phyloP scores from a whole-genome alignment of 139 green algal genomes.

The Chlamydomonas incerta region DNA sequence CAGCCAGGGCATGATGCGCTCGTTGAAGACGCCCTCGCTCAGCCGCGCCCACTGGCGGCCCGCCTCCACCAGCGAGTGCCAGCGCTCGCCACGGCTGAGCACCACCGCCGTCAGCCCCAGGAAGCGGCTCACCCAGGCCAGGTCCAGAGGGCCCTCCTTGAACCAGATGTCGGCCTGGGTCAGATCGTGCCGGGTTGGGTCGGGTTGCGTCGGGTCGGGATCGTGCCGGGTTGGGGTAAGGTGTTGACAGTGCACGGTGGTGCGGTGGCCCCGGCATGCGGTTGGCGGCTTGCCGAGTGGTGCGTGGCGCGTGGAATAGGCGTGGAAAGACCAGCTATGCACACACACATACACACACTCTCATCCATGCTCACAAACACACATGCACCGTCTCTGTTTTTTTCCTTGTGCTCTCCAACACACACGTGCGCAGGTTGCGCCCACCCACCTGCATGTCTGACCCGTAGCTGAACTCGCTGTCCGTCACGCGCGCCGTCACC shows the following conservation, averaged over 20 bases:
- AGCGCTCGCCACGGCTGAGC: constrained; percentile 53
- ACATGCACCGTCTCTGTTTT: too few relatives aligned
- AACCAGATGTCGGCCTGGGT: constrained; percentile 63
- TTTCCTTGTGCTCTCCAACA: too few relatives aligned
- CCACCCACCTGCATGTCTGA: constrained; percentile 51
- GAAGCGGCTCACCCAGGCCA: constrained; percentile 52
- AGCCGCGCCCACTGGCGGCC: constrained; percentile 47
- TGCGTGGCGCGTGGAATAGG: too few relatives aligned
- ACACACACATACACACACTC: too few relatives aligned
- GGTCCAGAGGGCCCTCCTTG: constrained; percentile 50
- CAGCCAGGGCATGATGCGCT: constrained; percentile 61
- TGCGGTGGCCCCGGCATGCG: too few relatives aligned
- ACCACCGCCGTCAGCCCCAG: constrained; percentile 48
- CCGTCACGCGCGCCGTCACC: background rate
- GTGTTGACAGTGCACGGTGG: too few relatives aligned
- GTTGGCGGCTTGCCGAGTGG: too few relatives aligned
- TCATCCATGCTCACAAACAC: too few relatives aligned
- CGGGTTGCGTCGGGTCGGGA: background rate
- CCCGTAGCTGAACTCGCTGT: constrained; percentile 56
- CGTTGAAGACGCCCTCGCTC: constrained; percentile 60
- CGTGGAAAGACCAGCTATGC: too few relatives aligned
- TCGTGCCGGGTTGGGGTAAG: too few relatives aligned
- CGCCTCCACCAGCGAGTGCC: constrained; percentile 51
- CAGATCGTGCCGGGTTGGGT: too few relatives aligned
- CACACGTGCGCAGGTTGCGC: too few relatives aligned